Evolutionary conservation across 208 protist genomes (phyloP), one percentile per base, ranked within the genome.

Genomic region (Trypanosomatidae sp.): DNA sequence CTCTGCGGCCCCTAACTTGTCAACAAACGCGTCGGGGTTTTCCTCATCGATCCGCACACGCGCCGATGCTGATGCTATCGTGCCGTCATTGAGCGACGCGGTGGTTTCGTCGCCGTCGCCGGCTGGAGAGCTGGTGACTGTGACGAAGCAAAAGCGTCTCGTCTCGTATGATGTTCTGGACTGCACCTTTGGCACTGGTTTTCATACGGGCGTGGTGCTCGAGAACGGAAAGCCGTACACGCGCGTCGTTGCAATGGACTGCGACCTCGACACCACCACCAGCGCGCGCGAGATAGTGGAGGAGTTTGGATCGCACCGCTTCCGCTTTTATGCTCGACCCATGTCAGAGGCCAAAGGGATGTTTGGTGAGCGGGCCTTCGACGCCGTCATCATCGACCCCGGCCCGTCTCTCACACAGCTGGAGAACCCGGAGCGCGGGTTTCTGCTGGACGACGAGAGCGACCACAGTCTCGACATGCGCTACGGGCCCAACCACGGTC

Each of bases 371-470:
- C 62, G 85, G 0, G 67, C 84, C 12, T 97, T 97, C 75, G 92
- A 97, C 60, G 87, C 92, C 30, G 83, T 97, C 5, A 89, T 97
- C 78, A 95, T 97, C 43, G 92, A 97, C 71, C 76, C 90, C 30
- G 92, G 92, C 0, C 89, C 90, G 4, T 95, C 92, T 8, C 25
- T 85, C 2, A 92, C 89, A 22, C 92, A 97, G 62, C 78, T 95
- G 5, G 90, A 88, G 70, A 80, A 95, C 60, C 90, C 90, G 1
- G 84, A 82, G 58, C 82, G 92, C 13, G 92, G 92, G 12, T 95
- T 97, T 83, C 28, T 88, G 30, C 75, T 95, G 28, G 69, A 88
- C 52, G 83, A 91, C 65, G 92, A 93, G 41, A 83, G 78, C 62
- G 78, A 85, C 50, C 91, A 95, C 62, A 39, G 60, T 28, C 81